Conservation (phyloP, 257 asterid species). For the Forsythia suspensa region DNA sequence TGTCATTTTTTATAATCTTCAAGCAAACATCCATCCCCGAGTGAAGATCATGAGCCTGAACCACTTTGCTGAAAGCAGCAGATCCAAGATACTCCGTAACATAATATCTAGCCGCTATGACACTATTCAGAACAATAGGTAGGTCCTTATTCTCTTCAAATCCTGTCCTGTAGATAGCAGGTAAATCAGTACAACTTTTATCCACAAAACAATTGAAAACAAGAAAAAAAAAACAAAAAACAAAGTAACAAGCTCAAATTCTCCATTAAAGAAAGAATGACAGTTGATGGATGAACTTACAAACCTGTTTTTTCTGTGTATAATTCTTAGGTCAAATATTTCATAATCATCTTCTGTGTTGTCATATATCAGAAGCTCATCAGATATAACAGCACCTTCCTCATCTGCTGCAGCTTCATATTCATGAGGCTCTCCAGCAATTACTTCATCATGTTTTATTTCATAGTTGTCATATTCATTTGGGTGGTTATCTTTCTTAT, state of each 20-base stretch:
- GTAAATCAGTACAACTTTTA: slow-evolving; percentile 51
- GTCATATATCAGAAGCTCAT: slow-evolving; percentile 55
- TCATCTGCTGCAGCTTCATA: slow-evolving; percentile 46
- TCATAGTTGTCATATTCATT: slow-evolving; percentile 22
- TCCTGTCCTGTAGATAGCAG: slow-evolving; percentile 79
- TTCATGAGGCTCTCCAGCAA: slow-evolving; percentile 32
- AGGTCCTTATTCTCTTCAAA: slow-evolving; percentile 86
- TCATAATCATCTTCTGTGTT: slow-evolving; percentile 68
- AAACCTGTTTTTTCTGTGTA: slow-evolving; percentile 90
- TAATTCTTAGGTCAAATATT: slow-evolving; percentile 61
- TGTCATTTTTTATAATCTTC: slow-evolving; percentile 88
- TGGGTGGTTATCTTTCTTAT: slow-evolving; percentile 24
- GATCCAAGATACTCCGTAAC: slow-evolving; percentile 81
- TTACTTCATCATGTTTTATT: slow-evolving; percentile 23
- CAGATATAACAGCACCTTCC: slow-evolving; percentile 38
- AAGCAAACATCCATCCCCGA: slow-evolving; percentile 80
- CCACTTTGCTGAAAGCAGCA: slow-evolving; percentile 90
- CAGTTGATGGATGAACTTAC: slow-evolving; percentile 15
- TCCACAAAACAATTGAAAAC: slow-evolving; percentile 48
- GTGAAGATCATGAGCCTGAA: slow-evolving; percentile 78
- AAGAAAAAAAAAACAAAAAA: background rate
- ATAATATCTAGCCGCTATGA: slow-evolving; percentile 70
- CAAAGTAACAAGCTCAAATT: slow-evolving; percentile 17
- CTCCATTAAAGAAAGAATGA: background rate
- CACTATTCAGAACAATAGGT: slow-evolving; percentile 65